Evolutionary conservation across 2,329 filamentous ascomycete species (phyloP), one percentile per base, ranked within the genome.

Genomic region (Ophiostoma ulmi): DNA sequence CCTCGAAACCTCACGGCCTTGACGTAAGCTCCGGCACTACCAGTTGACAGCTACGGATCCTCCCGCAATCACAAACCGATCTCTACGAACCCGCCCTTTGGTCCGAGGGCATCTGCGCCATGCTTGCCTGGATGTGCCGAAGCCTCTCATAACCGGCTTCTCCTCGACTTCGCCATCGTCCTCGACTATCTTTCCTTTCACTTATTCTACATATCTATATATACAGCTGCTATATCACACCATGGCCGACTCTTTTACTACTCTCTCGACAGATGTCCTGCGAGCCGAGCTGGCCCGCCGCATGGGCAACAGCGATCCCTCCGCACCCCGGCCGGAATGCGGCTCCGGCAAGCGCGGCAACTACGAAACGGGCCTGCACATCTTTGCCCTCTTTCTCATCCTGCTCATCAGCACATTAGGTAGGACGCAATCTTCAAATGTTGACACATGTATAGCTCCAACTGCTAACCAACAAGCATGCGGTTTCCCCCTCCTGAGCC

Each of bases 351-450:
- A 83, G 69, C 79, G 79, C 71, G 86, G 85, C 35, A 79, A 80
- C 74, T 92, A 92, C 79, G 88, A 92, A 74, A 90, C 87, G 0
- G 81, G 85, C 1, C 80, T 89, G 61, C 90, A 92, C 77, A 85
- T 92, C 68, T 86, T 88, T 76, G 90, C 90, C 63, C 79, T 92
- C 71, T 81, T 91, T 71, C 80, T 92, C 55, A 91, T 92, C 70
- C 80, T 92, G 69, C 76, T 80, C 0, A 77, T 91, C 70, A 89
- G 87, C 79, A 74, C 72, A 14, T 39, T 74, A 6, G 55, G 74
- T 75, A 64, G 48, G 52, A 26, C 20, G 2, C 14, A 14, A 1
- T n/a, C 17, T 6, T n/a, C 44, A 20, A n/a, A 6, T 64, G 6
- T 64, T 22, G 2, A 35, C 14, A 13, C n/a, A n/a, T 58, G 17